Base-by-base conservation (phyloP, 164 flowering plant genomes). In the Berberis thunbergii region DNA sequence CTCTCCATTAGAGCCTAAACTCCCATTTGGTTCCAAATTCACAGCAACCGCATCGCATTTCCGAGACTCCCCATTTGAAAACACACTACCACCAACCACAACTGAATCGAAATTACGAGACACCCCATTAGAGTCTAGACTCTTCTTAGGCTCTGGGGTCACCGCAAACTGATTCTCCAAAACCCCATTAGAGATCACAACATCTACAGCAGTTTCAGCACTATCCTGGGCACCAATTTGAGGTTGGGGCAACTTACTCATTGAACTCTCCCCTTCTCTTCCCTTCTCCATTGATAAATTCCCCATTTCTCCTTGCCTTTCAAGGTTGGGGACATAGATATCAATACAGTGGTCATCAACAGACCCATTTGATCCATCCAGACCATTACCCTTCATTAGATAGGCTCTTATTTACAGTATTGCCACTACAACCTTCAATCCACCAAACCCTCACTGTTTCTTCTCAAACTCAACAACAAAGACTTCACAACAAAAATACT, bases 131-230 rank as follows among this genome's bases (percentile, higher is more conserved):
- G 59, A 64, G 43, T 1, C 41, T 13, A 61, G 65, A 43, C 6
- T 53, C 60, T 41, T 61, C 62, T 54, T 60, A 42, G n/a, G 50
- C 13, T 9, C 63, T 8, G 43, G 49, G 11, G 6, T 7, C 38
- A 10, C 43, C 4, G 57, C 1, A 44, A 64, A 62, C 64, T 44
- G 62, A 60, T 50, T 42, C 41, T 12, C 6, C 26, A 49, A 60
- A 43, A 66, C 80, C 2, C 66, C 66, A 52, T 58, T 61, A 45
- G 74, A 64, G 43, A 80, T 69, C 58, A 74, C 68, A 48, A 80
- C 63, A 43, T 70, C 68, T 3, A 70, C 54, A 48, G 50, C 58
- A 12, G 57, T 66, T 49, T 6, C 44, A 45, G 40, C 63, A 63
- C 7, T 66, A n/a, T 63, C 53, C 26, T 26, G 26, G 26, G 26